Base-by-base conservation (phyloP, 768 basidiomycete species). In the Rubroboletus pulcherrimus region DNA sequence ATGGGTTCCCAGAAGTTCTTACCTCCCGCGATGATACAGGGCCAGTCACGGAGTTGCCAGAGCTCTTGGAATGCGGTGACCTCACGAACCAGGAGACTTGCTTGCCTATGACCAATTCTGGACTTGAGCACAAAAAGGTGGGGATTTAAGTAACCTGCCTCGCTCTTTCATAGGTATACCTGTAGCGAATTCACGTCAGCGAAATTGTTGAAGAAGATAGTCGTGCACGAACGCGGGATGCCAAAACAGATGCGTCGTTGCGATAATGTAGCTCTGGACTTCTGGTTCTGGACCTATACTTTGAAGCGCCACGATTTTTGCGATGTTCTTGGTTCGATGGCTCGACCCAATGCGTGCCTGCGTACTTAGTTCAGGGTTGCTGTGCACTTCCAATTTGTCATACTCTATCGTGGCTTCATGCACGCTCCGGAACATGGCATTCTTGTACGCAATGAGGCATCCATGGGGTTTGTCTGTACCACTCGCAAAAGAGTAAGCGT, bases 181-280 rank as follows among this genome's bases (percentile, higher is more conserved):
- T 63, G 37, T 46, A 24, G 35, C 2, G 14, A 45, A 47, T 17
- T 19, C 26, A 31, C 15, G n/a, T 63, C 29, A 63, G 47, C 11
- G 7, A 30, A n/a, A 26, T 8, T 33, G 21, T 51, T 11, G 21
- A 41, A 26, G n/a, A 52, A 37, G 8, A 9, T 30, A 8, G 35
- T 51, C 4, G 31, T 35, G 21, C 30, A 74, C 81, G 55, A 71
- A 93, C 85, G 79, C 81, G 6, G 93, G 93, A 72, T 96, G 93
- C 95, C 95, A 98, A 71, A 97, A 98, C 24, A 96, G 75, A 74
- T 98, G 95, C 0, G 94, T 94, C 1, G 95, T 97, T 3, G 84
- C 91, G 14, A 95, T 74, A 39, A 96, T 73, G 34, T 92, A 70
- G 5, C 93, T 91, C 38, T 75, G 72, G 7, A 65, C 38, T 15